These are phyloP conservation scores for Coix lacrymajobi DNA, from an alignment of 176 grass and related monocot species.

Conservation along the genomic window DNA sequence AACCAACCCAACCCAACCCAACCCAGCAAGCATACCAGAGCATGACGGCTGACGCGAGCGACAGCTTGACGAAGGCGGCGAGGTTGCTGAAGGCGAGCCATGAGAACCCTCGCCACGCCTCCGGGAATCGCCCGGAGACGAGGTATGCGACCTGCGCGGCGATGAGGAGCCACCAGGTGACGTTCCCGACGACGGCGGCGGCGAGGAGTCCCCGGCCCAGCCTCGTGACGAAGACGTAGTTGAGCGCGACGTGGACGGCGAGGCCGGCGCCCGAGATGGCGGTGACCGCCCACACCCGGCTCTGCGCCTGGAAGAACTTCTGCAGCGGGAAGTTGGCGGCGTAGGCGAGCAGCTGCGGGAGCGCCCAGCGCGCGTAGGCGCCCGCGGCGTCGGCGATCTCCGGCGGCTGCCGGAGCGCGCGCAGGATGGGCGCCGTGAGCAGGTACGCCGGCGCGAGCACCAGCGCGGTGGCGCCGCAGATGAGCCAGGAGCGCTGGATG, in stretches of 20 bases:
- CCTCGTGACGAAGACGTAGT: constrained; percentile 43
- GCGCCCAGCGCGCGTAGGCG: constrained; percentile 29
- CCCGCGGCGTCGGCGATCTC: constrained; percentile 38
- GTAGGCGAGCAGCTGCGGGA: constrained; percentile 59
- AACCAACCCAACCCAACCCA: no score
- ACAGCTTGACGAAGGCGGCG: constrained; percentile 50
- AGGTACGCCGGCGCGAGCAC: constrained; percentile 36
- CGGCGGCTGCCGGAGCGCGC: constrained; percentile 36
- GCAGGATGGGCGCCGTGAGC: constrained; percentile 44
- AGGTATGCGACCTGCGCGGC: constrained; percentile 42
- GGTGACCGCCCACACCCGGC: constrained; percentile 61
- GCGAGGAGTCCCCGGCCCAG: constrained; percentile 34
- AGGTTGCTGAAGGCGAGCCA: constrained; percentile 38
- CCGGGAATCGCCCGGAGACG: constrained; percentile 41
- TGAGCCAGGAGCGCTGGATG: constrained; percentile 61
- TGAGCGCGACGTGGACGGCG: constrained; percentile 45
- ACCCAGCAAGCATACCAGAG: constrained; percentile 45
- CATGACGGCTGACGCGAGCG: constrained; percentile 67
- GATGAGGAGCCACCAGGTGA: constrained; percentile 54
- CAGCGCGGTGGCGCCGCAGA: constrained; percentile 32
- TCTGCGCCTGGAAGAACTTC: constrained; percentile 73
- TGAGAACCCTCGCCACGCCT: constrained; percentile 50
- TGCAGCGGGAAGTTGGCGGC: constrained; percentile 70
- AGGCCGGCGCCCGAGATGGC: constrained; percentile 45
- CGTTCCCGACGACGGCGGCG: constrained; percentile 46